A percentile compares a stretch with the other conserved stretches of the same genome.
Evolutionary conservation across 805 yeast species (phyloP).

Genomic region (Candida fluviatilis): DNA sequence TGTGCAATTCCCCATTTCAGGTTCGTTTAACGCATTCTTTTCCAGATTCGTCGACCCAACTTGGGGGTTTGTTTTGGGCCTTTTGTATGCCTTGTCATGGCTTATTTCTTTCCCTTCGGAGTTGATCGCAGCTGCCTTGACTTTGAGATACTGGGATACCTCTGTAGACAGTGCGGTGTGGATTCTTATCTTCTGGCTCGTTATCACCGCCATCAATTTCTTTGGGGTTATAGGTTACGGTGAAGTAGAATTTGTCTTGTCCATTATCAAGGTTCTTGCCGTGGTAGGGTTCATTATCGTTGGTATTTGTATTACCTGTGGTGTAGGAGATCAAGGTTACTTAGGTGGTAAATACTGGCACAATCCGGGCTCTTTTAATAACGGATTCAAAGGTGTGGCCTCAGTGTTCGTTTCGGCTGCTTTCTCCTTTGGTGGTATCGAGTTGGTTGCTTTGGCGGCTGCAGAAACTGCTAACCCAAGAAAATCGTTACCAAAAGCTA

Average conservation of each 20-base stretch:
- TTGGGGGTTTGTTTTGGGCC: slow-evolving; percentile 34
- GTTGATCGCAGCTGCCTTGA: slow-evolving; percentile 34
- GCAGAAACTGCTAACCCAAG: slow-evolving; percentile 40
- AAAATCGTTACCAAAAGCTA: slow-evolving; percentile 36
- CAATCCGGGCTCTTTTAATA: slow-evolving; percentile 30
- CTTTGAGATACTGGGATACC: slow-evolving; percentile 31
- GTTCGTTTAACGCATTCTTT: slow-evolving; percentile 34
- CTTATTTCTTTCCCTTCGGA: slow-evolving; percentile 32
- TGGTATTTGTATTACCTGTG: slow-evolving; percentile 31
- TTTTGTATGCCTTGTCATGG: slow-evolving; percentile 34
- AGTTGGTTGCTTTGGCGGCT: slow-evolving; percentile 34
- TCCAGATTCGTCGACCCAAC: slow-evolving; percentile 33
- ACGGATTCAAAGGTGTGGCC: slow-evolving; percentile 38
- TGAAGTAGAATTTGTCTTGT: slow-evolving; percentile 30
- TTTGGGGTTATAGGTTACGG: slow-evolving; percentile 37
- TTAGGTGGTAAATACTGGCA: slow-evolving; percentile 33
- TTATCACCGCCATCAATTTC: slow-evolving; percentile 24
- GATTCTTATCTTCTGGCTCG: slow-evolving; percentile 30
- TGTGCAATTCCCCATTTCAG: slow-evolving; percentile 39
- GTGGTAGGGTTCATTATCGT: slow-evolving; percentile 31
- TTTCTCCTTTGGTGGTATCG: slow-evolving; percentile 33
- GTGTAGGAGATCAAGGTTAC: slow-evolving; percentile 32
- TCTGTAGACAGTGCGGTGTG: slow-evolving; percentile 31
- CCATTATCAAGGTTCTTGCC: slow-evolving; percentile 31
- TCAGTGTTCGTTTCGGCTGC: slow-evolving; percentile 31